Conservation (phyloP, 371 early-diverging fungal genomes). For the Gilbertella persicaria region DNA sequence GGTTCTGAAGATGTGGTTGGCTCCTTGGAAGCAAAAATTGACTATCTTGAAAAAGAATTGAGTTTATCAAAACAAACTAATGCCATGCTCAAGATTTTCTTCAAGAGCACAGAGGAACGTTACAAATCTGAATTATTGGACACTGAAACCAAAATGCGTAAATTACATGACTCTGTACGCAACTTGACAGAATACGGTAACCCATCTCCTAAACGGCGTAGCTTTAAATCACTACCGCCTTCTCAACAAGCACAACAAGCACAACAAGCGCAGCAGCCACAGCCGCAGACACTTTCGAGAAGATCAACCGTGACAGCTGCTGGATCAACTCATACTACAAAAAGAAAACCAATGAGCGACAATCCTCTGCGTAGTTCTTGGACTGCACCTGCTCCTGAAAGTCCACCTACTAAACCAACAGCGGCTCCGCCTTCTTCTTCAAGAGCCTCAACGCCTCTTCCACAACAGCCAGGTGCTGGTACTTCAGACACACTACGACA, state of each 20-base stretch:
- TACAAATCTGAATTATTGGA: constrained; percentile 26
- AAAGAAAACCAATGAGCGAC: not conserved
- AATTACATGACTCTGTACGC: constrained; percentile 26
- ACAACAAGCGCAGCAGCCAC: constrained; percentile 3
- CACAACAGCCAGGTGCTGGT: not conserved
- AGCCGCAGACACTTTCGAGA: not conserved
- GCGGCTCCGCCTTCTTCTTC: no score
- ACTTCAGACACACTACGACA: constrained; percentile 17
- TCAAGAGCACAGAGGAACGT: constrained; percentile 29
- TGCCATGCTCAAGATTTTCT: constrained; percentile 26
- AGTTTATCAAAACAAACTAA: constrained; percentile 27
- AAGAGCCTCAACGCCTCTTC: not conserved
- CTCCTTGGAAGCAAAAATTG: constrained; percentile 26
- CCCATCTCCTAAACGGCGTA: constrained; percentile 26
- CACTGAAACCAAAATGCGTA: constrained; percentile 29
- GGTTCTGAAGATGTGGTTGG: constrained; percentile 17
- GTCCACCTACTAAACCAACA: not conserved
- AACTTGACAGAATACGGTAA: constrained; percentile 32
- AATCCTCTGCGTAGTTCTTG: constrained; percentile 13
- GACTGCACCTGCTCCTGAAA: constrained; percentile 8
- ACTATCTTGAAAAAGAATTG: constrained; percentile 30
- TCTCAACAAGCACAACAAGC: constrained; percentile 8
- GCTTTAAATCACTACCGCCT: constrained; percentile 4
- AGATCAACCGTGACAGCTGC: not conserved
- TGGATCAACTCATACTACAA: not conserved